These are phyloP conservation scores for Trapa incisa DNA, from an alignment of 345 rosid species.

Conservation along the genomic window DNA sequence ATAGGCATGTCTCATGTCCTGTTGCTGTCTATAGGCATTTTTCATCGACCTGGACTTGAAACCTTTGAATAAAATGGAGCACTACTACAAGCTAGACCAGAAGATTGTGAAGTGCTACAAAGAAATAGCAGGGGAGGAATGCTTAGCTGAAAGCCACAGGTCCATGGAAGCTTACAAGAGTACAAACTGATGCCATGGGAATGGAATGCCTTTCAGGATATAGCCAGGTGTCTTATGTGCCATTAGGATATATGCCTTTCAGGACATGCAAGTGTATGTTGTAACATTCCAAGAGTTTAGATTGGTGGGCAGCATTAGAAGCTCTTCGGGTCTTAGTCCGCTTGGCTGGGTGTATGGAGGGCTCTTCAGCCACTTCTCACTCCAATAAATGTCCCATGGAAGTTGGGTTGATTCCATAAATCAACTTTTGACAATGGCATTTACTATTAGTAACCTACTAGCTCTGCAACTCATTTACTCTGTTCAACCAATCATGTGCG, in stretches of 20 bases:
- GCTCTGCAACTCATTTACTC: slow-evolving; percentile 15
- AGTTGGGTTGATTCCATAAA: not conserved
- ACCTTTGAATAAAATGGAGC: slow-evolving; percentile 60
- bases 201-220: not conserved
- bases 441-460: slow-evolving; percentile 29
- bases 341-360: no score
- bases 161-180: slow-evolving; percentile 7
- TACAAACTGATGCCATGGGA: slow-evolving; percentile 5
- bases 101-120: slow-evolving; percentile 38
- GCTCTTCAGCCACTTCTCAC: no score
- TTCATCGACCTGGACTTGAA: slow-evolving; percentile 82
- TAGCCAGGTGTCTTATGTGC: not conserved
- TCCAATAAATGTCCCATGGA: not conserved
- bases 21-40: slow-evolving; percentile 30
- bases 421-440: slow-evolving; percentile 24
- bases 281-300: not conserved
- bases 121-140: slow-evolving; percentile 18
- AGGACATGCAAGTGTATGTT: not conserved
- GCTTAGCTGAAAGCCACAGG: slow-evolving; percentile 10
- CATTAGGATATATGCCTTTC: not conserved
- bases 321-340: no score
- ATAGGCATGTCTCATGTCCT: no score
- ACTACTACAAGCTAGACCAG: slow-evolving; percentile 49
- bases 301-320: no score
- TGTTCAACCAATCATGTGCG: slow-evolving; percentile 3